Evolutionary conservation across 2,329 filamentous ascomycete genomes (phyloP).

Genomic region (Colletotrichum brevisporum): DNA sequence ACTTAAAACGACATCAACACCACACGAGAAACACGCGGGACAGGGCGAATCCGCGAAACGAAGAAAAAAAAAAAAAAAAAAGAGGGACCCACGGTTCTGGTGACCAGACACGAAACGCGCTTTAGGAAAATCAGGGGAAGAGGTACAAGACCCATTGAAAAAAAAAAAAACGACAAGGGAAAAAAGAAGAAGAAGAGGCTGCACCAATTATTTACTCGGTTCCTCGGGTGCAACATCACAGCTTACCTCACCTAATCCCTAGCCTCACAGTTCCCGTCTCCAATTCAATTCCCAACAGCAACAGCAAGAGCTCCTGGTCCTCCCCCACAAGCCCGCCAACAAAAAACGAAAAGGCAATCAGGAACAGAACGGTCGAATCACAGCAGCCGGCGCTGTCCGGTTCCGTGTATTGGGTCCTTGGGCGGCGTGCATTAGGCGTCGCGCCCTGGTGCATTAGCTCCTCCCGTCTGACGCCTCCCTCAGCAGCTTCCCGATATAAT

Average conservation of each 20-base stretch:
- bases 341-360: slow-evolving; percentile 17
- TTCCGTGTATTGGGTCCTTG: slow-evolving; percentile 24
- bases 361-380: slow-evolving; percentile 29
- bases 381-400: slow-evolving; percentile 5
- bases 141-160: no score
- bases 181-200: no score
- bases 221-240: background rate
- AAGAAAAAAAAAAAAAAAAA: background rate
- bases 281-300: background rate
- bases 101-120: slow-evolving; percentile 32
- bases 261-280: no score
- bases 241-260: no score
- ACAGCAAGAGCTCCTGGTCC: no score
- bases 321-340: slow-evolving; percentile 8
- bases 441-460: slow-evolving; percentile 17
- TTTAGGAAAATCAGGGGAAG: background rate
- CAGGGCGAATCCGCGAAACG: no score
- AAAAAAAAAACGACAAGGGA: no score
- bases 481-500: background rate
- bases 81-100: slow-evolving; percentile 1
- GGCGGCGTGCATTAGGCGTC: slow-evolving; percentile 31
- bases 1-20: slow-evolving; percentile 31
- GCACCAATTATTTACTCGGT: background rate
- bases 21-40: background rate
- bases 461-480: slow-evolving; percentile 25